Conservation (phyloP, 192 early-diverging fungal species). For the Diversispora epigaea region DNA sequence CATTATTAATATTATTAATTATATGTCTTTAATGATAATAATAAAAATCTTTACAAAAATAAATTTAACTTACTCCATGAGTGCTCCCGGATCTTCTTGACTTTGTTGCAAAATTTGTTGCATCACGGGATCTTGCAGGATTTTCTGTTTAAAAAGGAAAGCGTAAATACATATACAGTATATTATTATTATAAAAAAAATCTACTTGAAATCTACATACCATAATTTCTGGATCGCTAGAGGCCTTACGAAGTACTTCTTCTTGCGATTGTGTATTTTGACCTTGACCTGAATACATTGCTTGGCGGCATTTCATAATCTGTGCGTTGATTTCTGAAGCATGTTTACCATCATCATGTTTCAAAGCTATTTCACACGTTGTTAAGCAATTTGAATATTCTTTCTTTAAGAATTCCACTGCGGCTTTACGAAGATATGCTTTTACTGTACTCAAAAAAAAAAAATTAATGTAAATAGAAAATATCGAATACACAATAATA, state of each 20-base stretch:
- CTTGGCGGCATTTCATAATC: conserved; percentile 77
- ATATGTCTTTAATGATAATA: conserved; percentile 19
- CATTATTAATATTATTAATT: conserved; percentile 32
- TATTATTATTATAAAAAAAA: neutral
- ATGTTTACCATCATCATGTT: conserved; percentile 83
- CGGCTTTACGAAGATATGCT: conserved; percentile 95
- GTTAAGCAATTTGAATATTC: conserved; percentile 85
- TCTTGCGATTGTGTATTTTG: conserved; percentile 70
- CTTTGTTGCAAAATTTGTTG: conserved; percentile 95
- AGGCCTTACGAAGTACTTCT: conserved; percentile 81
- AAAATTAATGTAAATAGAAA: neutral
- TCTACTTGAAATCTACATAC: conserved; percentile 18
- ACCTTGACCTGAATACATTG: conserved; percentile 55
- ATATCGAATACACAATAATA: neutral
- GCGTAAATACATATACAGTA: neutral
- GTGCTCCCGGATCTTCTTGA: conserved; percentile 92
- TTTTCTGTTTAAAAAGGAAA: conserved; percentile 43
- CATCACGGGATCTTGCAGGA: conserved; percentile 94
- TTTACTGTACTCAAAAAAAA: conserved; percentile 52
- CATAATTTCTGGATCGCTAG: conserved; percentile 89
- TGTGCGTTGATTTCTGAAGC: conserved; percentile 81
- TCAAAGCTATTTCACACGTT: conserved; percentile 73
- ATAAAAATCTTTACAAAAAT: conserved; percentile 8
- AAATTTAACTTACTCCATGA: conserved; percentile 64
- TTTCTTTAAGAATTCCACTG: conserved; percentile 82